Percentiles rank a stretch among this genome's conserved stretches.
These are phyloP conservation scores for Lactarius quietus DNA, from an alignment of 768 basidiomycete genomes.

Conservation along the genomic window DNA sequence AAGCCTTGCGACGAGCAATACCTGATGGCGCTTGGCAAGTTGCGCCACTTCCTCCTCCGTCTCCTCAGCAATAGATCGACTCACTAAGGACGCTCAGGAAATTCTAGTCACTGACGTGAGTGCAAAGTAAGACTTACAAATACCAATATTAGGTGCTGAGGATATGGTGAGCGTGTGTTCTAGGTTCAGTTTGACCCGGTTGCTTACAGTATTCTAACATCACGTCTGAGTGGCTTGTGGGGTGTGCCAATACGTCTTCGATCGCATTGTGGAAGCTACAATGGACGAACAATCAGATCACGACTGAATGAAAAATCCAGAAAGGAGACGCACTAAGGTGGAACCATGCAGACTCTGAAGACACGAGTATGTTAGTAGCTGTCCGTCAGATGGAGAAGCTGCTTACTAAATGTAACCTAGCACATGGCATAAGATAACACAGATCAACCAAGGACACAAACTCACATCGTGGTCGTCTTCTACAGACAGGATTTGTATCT, in stretches of 20 bases:
- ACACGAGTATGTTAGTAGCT: background rate
- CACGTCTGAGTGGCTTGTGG: background rate
- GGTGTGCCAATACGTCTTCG: background rate
- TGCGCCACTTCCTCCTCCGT: background rate
- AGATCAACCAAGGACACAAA: background rate
- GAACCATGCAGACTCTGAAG: conserved; percentile 10
- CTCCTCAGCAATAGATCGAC: conserved; percentile 6
- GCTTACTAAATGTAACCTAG: conserved; percentile 14
- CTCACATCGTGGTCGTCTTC: conserved; percentile 13
- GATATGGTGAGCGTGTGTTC: background rate
- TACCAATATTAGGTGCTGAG: conserved; percentile 13
- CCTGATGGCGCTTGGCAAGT: conserved; percentile 7
- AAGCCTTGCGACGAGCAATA: background rate
- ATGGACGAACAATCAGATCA: background rate
- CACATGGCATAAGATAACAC: background rate
- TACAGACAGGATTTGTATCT: conserved; percentile 13
- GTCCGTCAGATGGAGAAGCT: background rate
- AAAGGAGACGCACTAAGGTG: conserved; percentile 3
- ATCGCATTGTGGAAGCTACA: conserved; percentile 1
- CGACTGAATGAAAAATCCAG: too few relatives aligned
- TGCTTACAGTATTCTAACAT: conserved; percentile 5
- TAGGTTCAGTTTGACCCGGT: too few relatives aligned
- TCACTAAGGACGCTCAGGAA: conserved; percentile 1
- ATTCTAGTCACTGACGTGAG: background rate
- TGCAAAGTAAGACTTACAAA: background rate